phyloP scores from a whole-genome alignment of 345 rosid species.

The Acer saccharum region DNA sequence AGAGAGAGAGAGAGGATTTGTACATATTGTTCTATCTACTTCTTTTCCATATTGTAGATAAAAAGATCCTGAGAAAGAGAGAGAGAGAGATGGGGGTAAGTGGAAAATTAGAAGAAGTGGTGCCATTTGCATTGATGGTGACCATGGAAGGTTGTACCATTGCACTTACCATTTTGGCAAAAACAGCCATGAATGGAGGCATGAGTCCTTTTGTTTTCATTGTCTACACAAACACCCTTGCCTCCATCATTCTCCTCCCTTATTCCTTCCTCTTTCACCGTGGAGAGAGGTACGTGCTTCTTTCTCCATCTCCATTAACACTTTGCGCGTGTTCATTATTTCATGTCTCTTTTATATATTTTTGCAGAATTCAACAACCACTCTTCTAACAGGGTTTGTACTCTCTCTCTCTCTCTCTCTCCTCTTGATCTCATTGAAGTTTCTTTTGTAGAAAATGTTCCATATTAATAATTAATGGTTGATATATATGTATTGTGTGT shows the following conservation, averaged over 20 bases:
- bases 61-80: too few species aligned
- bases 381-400: conserved; percentile 68
- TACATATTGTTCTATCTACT: background rate
- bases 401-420: conserved; percentile 13
- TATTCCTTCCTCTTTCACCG: conserved; percentile 66
- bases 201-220: conserved; percentile 82
- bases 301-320: too few species aligned
- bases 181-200: conserved; percentile 63
- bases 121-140: conserved; percentile 62
- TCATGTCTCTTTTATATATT: background rate
- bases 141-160: conserved; percentile 74
- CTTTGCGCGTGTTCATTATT: too few species aligned
- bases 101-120: conserved; percentile 31
- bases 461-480: too few species aligned
- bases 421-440: background rate
- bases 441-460: too few species aligned
- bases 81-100: conserved; percentile 28
- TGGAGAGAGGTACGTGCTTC: conserved; percentile 41
- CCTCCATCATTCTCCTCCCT: conserved; percentile 63
- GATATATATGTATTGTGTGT: too few species aligned
- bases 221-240: conserved; percentile 62
- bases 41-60: background rate
- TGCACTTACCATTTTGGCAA: conserved; percentile 67
- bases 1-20: background rate
- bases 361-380: conserved; percentile 53